Conservation (phyloP, 2,329 filamentous ascomycete genomes). For the Didymella pinodella region DNA sequence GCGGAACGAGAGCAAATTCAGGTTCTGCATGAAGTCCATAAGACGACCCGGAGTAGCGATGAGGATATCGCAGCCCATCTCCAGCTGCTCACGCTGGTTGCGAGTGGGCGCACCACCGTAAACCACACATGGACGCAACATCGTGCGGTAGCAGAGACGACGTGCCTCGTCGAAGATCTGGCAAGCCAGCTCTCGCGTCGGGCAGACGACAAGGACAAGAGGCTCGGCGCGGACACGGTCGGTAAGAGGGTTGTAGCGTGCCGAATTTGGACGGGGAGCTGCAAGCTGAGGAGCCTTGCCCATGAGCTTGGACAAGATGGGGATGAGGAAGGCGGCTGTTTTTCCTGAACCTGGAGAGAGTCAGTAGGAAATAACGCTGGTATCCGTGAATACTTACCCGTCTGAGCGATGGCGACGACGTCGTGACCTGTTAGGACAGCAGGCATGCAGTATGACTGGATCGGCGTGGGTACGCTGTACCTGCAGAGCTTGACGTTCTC, state of each 20-base stretch:
- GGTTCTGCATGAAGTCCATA: constrained; percentile 79
- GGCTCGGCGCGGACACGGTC: constrained; percentile 78
- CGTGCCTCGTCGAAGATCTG: constrained; percentile 96
- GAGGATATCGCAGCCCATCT: constrained; percentile 86
- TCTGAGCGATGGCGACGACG: constrained; percentile 89
- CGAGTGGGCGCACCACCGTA: constrained; percentile 83
- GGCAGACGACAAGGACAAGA: constrained; percentile 82
- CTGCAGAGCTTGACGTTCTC: constrained; percentile 77
- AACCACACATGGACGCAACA: constrained; percentile 88
- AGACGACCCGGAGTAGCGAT: constrained; percentile 89
- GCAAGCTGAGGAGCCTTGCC: constrained; percentile 91
- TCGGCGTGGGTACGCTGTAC: constrained; percentile 79
- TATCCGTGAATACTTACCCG: constrained; percentile 66
- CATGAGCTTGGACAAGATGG: constrained; percentile 90
- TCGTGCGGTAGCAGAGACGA: constrained; percentile 91
- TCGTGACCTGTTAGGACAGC: constrained; percentile 80
- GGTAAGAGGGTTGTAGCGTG: constrained; percentile 60
- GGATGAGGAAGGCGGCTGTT: constrained; percentile 90
- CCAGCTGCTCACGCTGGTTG: constrained; percentile 75
- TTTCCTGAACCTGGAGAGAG: constrained; percentile 83
- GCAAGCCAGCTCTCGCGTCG: constrained; percentile 87
- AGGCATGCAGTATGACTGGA: constrained; percentile 85
- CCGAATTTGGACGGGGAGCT: constrained; percentile 74
- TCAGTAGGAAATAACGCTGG: constrained; percentile 6
- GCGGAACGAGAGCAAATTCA: constrained; percentile 71